Evolutionary conservation across 208 protist species (phyloP).

Genomic region (Crithidia acanthocephali): DNA sequence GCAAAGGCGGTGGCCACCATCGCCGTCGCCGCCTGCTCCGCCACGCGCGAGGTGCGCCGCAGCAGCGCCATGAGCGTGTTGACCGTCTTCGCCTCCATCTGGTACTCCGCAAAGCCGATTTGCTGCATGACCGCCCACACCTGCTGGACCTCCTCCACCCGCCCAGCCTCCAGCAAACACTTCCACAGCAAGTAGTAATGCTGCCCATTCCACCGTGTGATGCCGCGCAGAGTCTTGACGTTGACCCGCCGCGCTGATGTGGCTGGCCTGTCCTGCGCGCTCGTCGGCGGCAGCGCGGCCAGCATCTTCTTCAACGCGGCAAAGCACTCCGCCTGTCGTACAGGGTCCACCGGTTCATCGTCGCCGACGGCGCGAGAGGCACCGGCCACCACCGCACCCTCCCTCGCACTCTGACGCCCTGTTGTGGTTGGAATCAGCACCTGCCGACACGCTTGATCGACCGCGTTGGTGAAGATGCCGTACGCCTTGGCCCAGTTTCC

Average conservation of each 20-base stretch:
- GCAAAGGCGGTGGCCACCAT: conserved; percentile 11
- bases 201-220: conserved; percentile 68
- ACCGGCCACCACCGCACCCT: too few species aligned
- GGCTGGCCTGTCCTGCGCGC: conserved; percentile 1
- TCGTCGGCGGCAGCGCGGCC: conserved; percentile 34
- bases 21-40: conserved; percentile 18
- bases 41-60: conserved; percentile 17
- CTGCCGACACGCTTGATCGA: conserved; percentile 31
- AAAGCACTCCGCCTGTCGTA: conserved; percentile 41
- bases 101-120: conserved; percentile 69
- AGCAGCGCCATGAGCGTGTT: conserved; percentile 65
- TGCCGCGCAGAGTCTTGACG: conserved; percentile 39
- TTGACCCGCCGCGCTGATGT: neutral
- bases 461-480: conserved; percentile 54
- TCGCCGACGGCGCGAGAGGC: neutral
- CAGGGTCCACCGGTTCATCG: conserved; percentile 2
- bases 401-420: neutral
- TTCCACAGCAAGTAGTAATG: conserved; percentile 81
- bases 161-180: conserved; percentile 53
- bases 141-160: conserved; percentile 48
- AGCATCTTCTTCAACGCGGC: conserved; percentile 37
- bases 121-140: conserved; percentile 77
- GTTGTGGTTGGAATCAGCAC: conserved; percentile 15
- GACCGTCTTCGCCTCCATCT: conserved; percentile 56
- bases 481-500: conserved; percentile 66